Base-by-base conservation (phyloP, 2,329 filamentous ascomycete species). In the Fusarium sp. region DNA sequence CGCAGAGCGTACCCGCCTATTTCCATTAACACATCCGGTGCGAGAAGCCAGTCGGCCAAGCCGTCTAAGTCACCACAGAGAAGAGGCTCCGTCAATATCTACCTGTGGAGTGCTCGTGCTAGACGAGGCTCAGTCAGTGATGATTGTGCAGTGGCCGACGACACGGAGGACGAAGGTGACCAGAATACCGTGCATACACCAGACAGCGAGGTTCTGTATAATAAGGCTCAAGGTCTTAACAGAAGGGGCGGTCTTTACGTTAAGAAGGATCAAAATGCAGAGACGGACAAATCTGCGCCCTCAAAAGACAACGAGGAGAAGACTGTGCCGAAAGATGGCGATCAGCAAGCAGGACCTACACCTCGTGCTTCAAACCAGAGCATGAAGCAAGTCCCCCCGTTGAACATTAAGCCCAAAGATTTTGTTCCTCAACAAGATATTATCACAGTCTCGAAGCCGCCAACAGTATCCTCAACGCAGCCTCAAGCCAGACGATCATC, bases 1-100 rank as follows among this genome's bases (percentile, higher is more conserved):
- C 66, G 71, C 3, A 71, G 77, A 50, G 71, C 75, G 2, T 81
- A 80, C 33, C 79, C 79, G 2, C 79, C 79, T 9, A 80, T 80
- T 47, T 76, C 79, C 1, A 74, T 78, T 25, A 74, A 76, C n/a
- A 76, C 72, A 7, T 54, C 68, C 3, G 66, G 73, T 0, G 64
- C 63, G 6, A 76, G 74, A 47, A 70, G 71, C 7, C 74, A 75
- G n/a, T 68, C 72, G 2, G 56, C 74, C 10, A 62, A 75, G 8
- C 73, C 75, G 1, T 72, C 76, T 3, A 73, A 75, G 14, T 69
- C 75, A 1, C 71, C 76, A 1, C 55, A 73, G 1, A 59, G 75
- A 19, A 75, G 77, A 7, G 78, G 78, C 4, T 69, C 75, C 5
- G 68, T 74, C 48, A 78, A 75, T 23, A 76, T 80, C 7, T 74